Base-by-base conservation (phyloP, 139 green algal species). In the Coelastrella sp. region DNA sequence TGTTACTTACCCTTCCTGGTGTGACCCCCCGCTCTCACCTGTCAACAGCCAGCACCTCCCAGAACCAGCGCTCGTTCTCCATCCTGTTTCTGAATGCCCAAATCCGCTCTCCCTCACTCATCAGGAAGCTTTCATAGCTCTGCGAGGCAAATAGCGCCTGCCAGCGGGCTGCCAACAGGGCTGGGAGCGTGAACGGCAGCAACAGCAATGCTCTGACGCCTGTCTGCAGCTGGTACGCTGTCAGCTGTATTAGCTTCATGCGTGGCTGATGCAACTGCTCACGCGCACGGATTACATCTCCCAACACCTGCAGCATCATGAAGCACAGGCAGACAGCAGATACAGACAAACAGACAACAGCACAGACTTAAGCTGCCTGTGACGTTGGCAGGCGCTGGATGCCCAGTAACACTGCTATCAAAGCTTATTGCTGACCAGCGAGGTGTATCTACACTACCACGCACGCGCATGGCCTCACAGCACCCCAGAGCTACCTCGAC, bases 1-100 rank as follows among this genome's bases (percentile, higher is more conserved):
- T 49, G 1, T 49, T 49, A 49, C 35, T 49, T 5, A 49, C 35
- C 35, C 35, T 49, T 49, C 35, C 35, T 49, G 35, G 1, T 49
- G 35, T 11, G 17, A 49, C 24, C 74, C 19, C 8, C 5, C 8
- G 9, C 7, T 22, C 83, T 19, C 83, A 94, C 19, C 90, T 79
- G 90, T 95, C 91, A 84, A 92, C 92, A 3, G 90, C 83, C 57
- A 92, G 91, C n/a, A 94, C 82, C 86, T 96, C 92, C 94, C 94
- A 96, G 83, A 96, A 96, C 94, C 94, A 96, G 65, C 94, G 92
- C 84, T 96, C 94, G 56, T 96, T 96, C 88, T 95, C 92, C 15
- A 57, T 93, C 8, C 94, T 82, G 87, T 96, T 96, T 78, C 94
- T 92, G 90, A 91, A 96, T 79, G 76, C 91, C 94, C 94, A 96